A percentile compares a stretch with the other conserved stretches of the same genome.
Evolutionary conservation across 345 rosid species (phyloP).

Genomic region (Brassica nigra): DNA sequence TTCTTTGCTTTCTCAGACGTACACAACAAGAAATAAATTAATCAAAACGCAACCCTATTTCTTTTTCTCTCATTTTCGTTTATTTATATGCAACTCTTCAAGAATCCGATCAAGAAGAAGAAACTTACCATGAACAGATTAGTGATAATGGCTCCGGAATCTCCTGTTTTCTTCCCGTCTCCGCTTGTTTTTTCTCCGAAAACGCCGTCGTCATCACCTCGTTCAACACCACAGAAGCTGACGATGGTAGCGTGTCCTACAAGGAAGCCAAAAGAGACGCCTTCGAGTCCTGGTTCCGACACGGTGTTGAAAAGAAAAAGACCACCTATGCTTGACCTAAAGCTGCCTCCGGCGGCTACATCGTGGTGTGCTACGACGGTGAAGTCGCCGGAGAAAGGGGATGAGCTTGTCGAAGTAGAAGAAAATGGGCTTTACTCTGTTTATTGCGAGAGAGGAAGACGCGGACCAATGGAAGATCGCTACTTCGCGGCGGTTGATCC

Average conservation of each 20-base stretch:
- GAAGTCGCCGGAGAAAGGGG: conserved; percentile 27
- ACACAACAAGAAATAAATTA: conserved; percentile 30
- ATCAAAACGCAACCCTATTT: neutral
- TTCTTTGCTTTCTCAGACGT: conserved; percentile 36
- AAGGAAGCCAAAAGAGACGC: conserved; percentile 22
- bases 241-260: conserved; percentile 16
- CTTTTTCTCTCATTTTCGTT: neutral
- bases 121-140: conserved; percentile 25
- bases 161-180: conserved; percentile 35
- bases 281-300: neutral
- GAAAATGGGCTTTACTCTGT: conserved; percentile 39
- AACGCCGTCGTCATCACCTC: conserved; percentile 39
- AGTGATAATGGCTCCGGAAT: conserved; percentile 31
- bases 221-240: conserved; percentile 24
- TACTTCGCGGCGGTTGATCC: conserved; percentile 32
- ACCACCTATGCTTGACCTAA: conserved; percentile 38
- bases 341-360: neutral
- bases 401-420: conserved; percentile 17
- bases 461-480: conserved; percentile 44
- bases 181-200: conserved; percentile 19
- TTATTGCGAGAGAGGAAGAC: conserved; percentile 43
- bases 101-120: conserved; percentile 15
- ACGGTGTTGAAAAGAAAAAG: conserved; percentile 35
- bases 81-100: conserved; percentile 30
- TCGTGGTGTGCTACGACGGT: conserved; percentile 29